Base-by-base conservation (phyloP, 768 basidiomycete genomes). In the Mycena metata region DNA sequence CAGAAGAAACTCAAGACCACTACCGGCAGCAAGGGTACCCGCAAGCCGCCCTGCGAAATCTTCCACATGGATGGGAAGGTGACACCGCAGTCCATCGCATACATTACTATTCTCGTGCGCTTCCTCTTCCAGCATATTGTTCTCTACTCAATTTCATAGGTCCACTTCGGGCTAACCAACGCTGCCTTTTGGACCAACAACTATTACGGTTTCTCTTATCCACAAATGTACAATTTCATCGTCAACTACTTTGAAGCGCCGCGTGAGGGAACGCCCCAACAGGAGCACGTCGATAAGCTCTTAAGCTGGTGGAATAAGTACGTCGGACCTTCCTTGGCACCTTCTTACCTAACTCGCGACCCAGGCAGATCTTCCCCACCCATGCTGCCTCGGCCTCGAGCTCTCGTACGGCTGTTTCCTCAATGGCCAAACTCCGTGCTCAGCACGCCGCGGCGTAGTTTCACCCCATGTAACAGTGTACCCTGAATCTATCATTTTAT, bases 1-100 rank as follows among this genome's bases (percentile, higher is more conserved):
- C 26, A 0, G 30, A 69, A 69, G 54, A 60, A 60, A 16, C 12
- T n/a, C 21, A 61, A 35, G 51, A 39, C 47, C 8, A 36, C n/a
- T 13, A 42, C 23, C 19, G 9, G 17, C 24, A 4, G 19, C 39
- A 49, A 59, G 13, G 39, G 42, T 19, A 41, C 43, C 35, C 62
- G 68, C 58, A 69, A 60, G 33, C 36, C 56, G 13, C 30, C 33
- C 33, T 57, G 49, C 30, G 58, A 64, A 23, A 60, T 61, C n/a
- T n/a, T 64, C 26, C 19, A 30, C 24, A 64, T 69, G 52, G 57
- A 66, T 33, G 69, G 69, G 16, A 65, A 65, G 59, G 60, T 69
- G 2, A 69, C 69, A 13, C 23, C n/a, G 10, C 69, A 64, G 15
- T 60, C 52, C 21, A 49, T 69, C 43, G 69, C 63, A 3, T 69